Conservation (phyloP, 2,329 filamentous ascomycete genomes). For the Fusarium beomiforme region DNA sequence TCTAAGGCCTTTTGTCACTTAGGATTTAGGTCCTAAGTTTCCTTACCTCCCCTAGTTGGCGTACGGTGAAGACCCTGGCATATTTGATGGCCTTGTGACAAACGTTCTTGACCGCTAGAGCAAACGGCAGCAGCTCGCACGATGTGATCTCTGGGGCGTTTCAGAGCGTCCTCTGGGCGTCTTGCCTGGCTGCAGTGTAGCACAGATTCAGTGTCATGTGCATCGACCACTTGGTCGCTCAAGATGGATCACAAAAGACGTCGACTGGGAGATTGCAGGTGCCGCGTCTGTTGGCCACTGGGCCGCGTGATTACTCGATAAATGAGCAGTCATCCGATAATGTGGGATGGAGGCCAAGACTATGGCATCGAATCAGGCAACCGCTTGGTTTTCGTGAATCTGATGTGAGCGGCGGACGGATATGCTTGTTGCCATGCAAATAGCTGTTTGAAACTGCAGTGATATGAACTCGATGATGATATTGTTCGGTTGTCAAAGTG, state of each 20-base stretch:
- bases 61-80: not conserved
- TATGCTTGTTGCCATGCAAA: not conserved
- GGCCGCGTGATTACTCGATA: not conserved
- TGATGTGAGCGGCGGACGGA: not conserved
- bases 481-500: not conserved
- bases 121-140: not conserved
- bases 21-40: too few species aligned
- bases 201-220: not conserved
- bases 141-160: not conserved
- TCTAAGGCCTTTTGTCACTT: too few species aligned
- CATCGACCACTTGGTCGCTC: slow-evolving; percentile 8
- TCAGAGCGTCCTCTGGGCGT: not conserved
- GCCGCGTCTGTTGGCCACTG: not conserved
- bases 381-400: not conserved
- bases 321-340: not conserved
- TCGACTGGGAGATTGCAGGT: not conserved
- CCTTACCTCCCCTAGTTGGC: too few species aligned
- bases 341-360: not conserved
- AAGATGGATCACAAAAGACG: not conserved
- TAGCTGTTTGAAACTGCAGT: too few species aligned
- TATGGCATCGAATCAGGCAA: not conserved
- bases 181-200: not conserved
- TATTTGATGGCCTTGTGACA: not conserved
- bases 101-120: not conserved
- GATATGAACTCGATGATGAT: not conserved